Percentiles rank a stretch among this genome's conserved stretches.
These are phyloP conservation scores for Exophiala bonariae DNA, from an alignment of 2,329 filamentous ascomycete genomes.

Conservation along the genomic window DNA sequence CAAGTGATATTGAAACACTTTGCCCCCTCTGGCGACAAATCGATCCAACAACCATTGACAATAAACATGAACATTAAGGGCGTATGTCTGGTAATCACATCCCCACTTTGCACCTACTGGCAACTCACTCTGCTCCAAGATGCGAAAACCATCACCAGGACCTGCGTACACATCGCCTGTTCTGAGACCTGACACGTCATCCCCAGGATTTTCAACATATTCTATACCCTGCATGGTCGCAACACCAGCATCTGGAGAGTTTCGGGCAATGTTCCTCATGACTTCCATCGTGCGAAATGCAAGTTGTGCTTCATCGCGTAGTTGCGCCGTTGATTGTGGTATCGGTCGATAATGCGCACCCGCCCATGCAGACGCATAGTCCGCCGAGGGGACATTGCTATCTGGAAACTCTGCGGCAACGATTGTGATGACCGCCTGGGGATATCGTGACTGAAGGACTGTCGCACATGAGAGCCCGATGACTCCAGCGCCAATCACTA, in stretches of 20 bases:
- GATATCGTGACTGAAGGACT: constrained; percentile 28
- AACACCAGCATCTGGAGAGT: constrained; percentile 39
- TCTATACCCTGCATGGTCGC: constrained; percentile 41
- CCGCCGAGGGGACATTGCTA: constrained; percentile 34
- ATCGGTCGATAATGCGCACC: constrained; percentile 50
- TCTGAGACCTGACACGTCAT: constrained; percentile 26
- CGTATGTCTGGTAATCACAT: constrained; percentile 41
- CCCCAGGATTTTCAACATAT: constrained; percentile 40
- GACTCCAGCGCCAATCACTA: constrained; percentile 28
- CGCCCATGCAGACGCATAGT: constrained; percentile 49
- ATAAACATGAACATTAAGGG: constrained; percentile 46
- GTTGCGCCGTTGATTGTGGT: constrained; percentile 38
- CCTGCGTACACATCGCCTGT: constrained; percentile 30
- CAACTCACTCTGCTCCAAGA: constrained; percentile 31
- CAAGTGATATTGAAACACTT: constrained; percentile 26
- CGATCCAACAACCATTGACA: constrained; percentile 41
- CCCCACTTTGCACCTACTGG: constrained; percentile 39
- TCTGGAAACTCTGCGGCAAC: constrained; percentile 42
- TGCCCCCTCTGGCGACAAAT: constrained; percentile 42
- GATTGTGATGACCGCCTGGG: constrained; percentile 40
- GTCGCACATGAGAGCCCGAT: constrained; percentile 25
- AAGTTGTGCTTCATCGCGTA: constrained; percentile 36
- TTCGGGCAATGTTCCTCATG: constrained; percentile 37
- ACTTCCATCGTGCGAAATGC: constrained; percentile 39
- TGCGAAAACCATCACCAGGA: constrained; percentile 39